Base-by-base conservation (phyloP, 345 rosid genomes). In the Clarkia xantiana region DNA sequence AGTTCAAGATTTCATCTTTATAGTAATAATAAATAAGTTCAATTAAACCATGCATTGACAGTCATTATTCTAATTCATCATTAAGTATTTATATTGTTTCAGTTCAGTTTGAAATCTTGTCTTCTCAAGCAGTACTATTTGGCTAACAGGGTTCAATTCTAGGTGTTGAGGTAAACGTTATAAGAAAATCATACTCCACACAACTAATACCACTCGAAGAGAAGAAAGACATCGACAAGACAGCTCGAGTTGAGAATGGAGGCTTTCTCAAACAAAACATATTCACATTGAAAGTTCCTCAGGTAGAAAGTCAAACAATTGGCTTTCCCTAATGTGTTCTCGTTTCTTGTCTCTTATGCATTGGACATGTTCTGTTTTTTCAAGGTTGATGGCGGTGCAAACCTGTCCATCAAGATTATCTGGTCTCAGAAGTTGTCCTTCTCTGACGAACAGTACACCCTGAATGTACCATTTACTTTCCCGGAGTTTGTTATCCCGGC, bases 61-160 rank as follows among this genome's bases (percentile, higher is more conserved):
- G n/a, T n/a, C n/a, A 16, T 18, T 16, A 45, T 16, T 16, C 12
- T 14, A 18, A 16, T 18, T 45, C 15, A 23, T 13, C 10, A 54
- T 9, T 40, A 16, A 12, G 19, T 55, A 11, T 10, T 44, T 29
- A n/a, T 17, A 10, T 40, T 10, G 19, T 19, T 42, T 11, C 9
- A 43, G 38, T 44, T n/a, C 7, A 34, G 18, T 44, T 12, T 40
- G 39, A 39, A 18, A 11, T 19, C 13, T 47, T 49, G 53, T 40
- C 42, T 50, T 70, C 67, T 68, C 74, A 57, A 56, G 58, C 60
- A 57, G 62, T 62, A 57, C 42, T 57, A 52, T 68, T 57, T 90
- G 85, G 76, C 81, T 86, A 79, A 86, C 93, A 91, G 87, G 96
- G 96, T 67, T 81, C 94, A 52, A 72, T 91, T 77, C 86, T 84